phyloP scores from a whole-genome alignment of 2,329 filamentous ascomycete genomes.

The Periconia sp. region DNA sequence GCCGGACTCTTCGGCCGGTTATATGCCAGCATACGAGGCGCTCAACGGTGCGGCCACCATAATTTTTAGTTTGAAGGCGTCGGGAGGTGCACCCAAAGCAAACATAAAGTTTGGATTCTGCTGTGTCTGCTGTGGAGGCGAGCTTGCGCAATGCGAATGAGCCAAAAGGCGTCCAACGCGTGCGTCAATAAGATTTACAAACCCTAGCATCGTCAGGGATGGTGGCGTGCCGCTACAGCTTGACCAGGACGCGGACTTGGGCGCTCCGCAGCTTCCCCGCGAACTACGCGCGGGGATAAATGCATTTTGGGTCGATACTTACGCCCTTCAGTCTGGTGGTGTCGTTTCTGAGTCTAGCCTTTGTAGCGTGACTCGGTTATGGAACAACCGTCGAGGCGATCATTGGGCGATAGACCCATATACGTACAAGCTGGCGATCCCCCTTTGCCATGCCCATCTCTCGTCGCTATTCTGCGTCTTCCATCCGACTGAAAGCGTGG shows the following conservation, averaged over 20 bases:
- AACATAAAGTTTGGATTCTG: slow-evolving; percentile 6
- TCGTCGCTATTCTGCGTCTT: too few species aligned
- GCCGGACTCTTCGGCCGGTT: too few species aligned
- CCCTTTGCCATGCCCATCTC: too few species aligned
- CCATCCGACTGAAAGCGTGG: too few species aligned
- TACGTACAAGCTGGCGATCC: too few species aligned
- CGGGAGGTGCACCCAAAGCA: neutral
- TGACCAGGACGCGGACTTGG: too few species aligned
- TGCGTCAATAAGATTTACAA: slow-evolving; percentile 4
- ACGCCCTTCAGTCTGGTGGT: neutral
- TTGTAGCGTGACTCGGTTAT: neutral
- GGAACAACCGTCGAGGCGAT: slow-evolving; percentile 1
- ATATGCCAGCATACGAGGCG: slow-evolving; percentile 6
- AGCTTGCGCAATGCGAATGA: slow-evolving; percentile 5
- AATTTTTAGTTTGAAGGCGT: neutral
- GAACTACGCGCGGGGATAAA: neutral
- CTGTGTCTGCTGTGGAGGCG: slow-evolving; percentile 1
- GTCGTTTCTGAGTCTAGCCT: neutral
- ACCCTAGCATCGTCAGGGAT: neutral
- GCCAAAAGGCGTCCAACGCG: neutral
- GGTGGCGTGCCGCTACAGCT: slow-evolving; percentile 3
- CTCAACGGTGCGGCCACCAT: neutral
- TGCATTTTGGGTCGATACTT: neutral
- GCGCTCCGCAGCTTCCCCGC: slow-evolving; percentile 8
- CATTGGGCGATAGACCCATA: neutral